A percentile compares a stretch with the other conserved stretches of the same genome.
phyloP scores from a whole-genome alignment of 2,329 filamentous ascomycete genomes.

The Diplodia sapinea region DNA sequence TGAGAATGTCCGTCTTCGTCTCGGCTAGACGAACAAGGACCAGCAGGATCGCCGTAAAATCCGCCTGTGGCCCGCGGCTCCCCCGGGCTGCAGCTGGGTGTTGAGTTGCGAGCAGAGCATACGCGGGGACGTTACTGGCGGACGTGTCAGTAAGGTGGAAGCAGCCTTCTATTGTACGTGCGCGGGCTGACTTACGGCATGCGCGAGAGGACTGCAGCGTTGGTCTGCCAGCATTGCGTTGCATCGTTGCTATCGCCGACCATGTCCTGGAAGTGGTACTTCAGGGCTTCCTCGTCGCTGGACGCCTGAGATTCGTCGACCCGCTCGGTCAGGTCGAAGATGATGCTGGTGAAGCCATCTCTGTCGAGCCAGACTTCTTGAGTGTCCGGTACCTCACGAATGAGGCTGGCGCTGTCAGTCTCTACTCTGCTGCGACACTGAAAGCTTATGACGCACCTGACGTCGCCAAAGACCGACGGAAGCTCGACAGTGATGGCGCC shows the following conservation, averaged over 20 bases:
- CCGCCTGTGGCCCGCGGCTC: slow-evolving; percentile 41
- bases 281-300: slow-evolving; percentile 69
- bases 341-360: slow-evolving; percentile 82
- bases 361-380: slow-evolving; percentile 92
- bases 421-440: not conserved
- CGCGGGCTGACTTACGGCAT: slow-evolving; percentile 44
- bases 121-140: slow-evolving; percentile 61
- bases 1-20: slow-evolving; percentile 78
- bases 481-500: slow-evolving; percentile 73
- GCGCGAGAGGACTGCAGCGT: slow-evolving; percentile 41
- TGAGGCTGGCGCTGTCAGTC: slow-evolving; percentile 57
- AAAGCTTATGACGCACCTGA: slow-evolving; percentile 62
- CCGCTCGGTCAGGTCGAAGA: slow-evolving; percentile 88
- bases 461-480: slow-evolving; percentile 71
- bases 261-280: slow-evolving; percentile 58
- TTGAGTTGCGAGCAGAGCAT: slow-evolving; percentile 69
- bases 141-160: not conserved
- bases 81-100: slow-evolving; percentile 46
- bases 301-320: slow-evolving; percentile 66
- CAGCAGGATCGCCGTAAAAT: slow-evolving; percentile 76
- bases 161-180: not conserved
- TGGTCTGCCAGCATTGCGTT: slow-evolving; percentile 45
- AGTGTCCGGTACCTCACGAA: slow-evolving; percentile 80
- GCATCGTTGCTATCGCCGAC: slow-evolving; percentile 45
- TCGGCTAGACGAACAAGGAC: slow-evolving; percentile 74